Evolutionary conservation across 1,139 yeast species (phyloP).

Genomic region (Suhomyces guaymorum): DNA sequence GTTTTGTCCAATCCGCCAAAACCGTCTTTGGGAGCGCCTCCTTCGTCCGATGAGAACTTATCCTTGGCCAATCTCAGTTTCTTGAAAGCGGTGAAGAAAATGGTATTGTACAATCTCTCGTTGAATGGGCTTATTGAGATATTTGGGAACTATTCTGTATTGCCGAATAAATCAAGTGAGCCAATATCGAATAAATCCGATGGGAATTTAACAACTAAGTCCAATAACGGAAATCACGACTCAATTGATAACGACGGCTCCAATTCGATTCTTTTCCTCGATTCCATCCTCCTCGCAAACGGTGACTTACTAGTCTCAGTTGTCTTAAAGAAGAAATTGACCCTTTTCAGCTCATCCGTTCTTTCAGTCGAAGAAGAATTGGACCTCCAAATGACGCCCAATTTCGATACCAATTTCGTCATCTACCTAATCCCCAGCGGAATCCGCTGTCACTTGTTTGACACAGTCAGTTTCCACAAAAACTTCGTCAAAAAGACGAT

Average conservation of each 20-base stretch:
- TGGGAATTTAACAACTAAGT: no score
- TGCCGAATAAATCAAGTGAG: no score
- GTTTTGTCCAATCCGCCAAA: conserved; percentile 29
- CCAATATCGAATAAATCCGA: no score
- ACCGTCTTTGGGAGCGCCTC: conserved; percentile 9
- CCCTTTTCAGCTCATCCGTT: conserved; percentile 34
- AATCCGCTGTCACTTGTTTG: conserved; percentile 61
- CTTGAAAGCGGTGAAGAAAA: conserved; percentile 59
- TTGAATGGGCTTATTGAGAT: conserved; percentile 40
- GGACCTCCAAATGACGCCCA: conserved; percentile 11
- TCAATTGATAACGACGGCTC: conserved; percentile 19
- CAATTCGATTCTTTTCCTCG: conserved; percentile 44
- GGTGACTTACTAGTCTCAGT: conserved; percentile 50
- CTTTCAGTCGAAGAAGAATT: conserved; percentile 21
- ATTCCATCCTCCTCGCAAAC: conserved; percentile 53
- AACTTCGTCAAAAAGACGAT: conserved; percentile 30
- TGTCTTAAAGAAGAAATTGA: conserved; percentile 26
- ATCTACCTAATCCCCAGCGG: conserved; percentile 76
- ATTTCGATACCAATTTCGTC: conserved; percentile 33
- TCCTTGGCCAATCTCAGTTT: conserved; percentile 58
- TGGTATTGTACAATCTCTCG: conserved; percentile 50
- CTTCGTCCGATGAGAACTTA: conserved; percentile 26
- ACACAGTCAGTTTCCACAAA: conserved; percentile 50
- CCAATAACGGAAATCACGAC: no score
- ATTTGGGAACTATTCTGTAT: conserved; percentile 58